A percentile compares a stretch with the other conserved stretches of the same genome.
Evolutionary conservation across 179 eudicot genomes (phyloP).

Genomic region (Monotropa hypopitys): DNA sequence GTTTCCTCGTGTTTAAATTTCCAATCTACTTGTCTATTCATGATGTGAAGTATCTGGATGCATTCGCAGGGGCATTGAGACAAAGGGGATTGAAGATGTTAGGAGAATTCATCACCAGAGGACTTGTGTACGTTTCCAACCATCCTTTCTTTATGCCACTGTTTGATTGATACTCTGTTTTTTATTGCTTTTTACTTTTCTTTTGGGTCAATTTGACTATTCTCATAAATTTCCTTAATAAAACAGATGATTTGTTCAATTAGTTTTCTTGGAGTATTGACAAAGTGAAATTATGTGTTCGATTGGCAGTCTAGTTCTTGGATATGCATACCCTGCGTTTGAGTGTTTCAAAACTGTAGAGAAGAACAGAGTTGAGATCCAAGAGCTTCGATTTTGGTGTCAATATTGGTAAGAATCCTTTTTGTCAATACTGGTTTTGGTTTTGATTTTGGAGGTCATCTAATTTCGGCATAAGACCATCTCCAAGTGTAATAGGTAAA

Average conservation of each 20-base stretch:
- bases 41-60: background rate
- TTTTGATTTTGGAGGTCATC: too few relatives aligned
- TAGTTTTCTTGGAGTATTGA: background rate
- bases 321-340: conserved; percentile 79
- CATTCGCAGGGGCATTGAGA: background rate
- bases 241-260: background rate
- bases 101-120: conserved; percentile 60
- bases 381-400: conserved; percentile 83
- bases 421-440: background rate
- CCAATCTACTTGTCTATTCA: background rate
- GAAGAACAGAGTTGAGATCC: conserved; percentile 53
- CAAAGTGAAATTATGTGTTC: background rate
- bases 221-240: too few relatives aligned
- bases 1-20: background rate
- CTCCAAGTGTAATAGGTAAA: too few relatives aligned
- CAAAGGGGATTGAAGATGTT: conserved; percentile 36
- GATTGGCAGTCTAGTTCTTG: conserved; percentile 48
- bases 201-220: background rate
- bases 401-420: conserved; percentile 62
- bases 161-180: background rate
- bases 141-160: background rate
- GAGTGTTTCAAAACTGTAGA: conserved; percentile 77
- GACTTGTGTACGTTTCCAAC: conserved; percentile 47
- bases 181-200: background rate
- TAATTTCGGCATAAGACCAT: too few relatives aligned